phyloP scores from a whole-genome alignment of 768 basidiomycete genomes.

The Solioccasus polychromus region DNA sequence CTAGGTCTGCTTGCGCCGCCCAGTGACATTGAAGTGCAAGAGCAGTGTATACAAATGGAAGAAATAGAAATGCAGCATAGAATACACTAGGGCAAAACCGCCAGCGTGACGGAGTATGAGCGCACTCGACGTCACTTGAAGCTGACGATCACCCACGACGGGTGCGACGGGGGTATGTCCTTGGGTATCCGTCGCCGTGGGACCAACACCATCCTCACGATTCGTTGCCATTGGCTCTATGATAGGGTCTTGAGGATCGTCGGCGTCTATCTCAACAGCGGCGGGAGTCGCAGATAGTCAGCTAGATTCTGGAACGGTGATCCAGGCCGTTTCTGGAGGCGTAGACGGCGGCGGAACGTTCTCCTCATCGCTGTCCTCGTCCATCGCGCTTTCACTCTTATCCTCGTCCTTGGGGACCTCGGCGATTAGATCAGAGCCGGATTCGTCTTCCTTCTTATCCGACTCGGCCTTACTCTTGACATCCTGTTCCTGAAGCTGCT shows the following conservation, averaged over 20 bases:
- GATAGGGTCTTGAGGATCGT: constrained; percentile 13
- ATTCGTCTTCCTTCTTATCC: constrained; percentile 43
- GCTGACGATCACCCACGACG: constrained; percentile 20
- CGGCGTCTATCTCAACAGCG: constrained; percentile 16
- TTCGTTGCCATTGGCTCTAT: constrained; percentile 27
- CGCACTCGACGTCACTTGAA: constrained; percentile 25
- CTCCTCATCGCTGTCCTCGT: constrained; percentile 43
- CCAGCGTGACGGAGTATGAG: constrained; percentile 34
- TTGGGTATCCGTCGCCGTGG: constrained; percentile 20
- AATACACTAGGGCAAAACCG: constrained; percentile 36
- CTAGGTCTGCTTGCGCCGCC: constrained; percentile 30
- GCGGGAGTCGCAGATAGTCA: constrained; percentile 28
- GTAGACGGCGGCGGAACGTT: constrained; percentile 34
- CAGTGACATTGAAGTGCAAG: constrained; percentile 33
- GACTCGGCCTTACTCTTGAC: constrained; percentile 44
- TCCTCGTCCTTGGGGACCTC: constrained; percentile 26
- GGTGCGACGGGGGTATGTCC: constrained; percentile 20
- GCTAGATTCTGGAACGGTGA: constrained; percentile 27
- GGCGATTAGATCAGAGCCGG: background rate
- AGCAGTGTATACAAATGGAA: constrained; percentile 43
- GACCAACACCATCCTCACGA: constrained; percentile 19
- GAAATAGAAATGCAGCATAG: constrained; percentile 43
- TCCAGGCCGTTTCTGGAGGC: constrained; percentile 30
- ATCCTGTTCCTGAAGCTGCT: constrained; percentile 53
- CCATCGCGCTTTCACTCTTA: constrained; percentile 33